Evolutionary conservation across 2,329 filamentous ascomycete genomes (phyloP).

Genomic region (Hypoxylon sp.): DNA sequence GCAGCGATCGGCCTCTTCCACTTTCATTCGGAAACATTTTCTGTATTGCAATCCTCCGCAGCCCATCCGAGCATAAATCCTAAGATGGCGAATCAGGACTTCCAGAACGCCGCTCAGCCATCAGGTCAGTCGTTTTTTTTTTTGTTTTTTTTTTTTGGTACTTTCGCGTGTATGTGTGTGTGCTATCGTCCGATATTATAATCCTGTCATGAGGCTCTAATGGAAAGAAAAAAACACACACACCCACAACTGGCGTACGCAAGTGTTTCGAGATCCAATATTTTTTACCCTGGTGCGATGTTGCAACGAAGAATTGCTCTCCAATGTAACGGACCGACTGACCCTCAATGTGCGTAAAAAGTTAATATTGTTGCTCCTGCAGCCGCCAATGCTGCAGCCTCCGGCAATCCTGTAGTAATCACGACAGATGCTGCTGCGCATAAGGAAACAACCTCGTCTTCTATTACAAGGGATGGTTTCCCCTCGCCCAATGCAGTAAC

Average conservation of each 20-base stretch:
- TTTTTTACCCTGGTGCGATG: constrained; percentile 16
- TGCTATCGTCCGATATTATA: constrained; percentile 16
- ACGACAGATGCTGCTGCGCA: constrained; percentile 6
- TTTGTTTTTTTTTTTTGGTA: too few species aligned
- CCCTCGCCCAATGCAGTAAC: constrained; percentile 10
- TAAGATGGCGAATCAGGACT: constrained; percentile 37
- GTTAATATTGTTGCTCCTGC: constrained; percentile 5
- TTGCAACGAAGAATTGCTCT: constrained; percentile 17
- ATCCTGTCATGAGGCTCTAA: constrained; percentile 26
- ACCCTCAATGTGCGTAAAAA: too few species aligned
- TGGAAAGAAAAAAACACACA: too few species aligned
- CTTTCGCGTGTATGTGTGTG: too few species aligned
- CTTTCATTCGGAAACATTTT: constrained; percentile 36
- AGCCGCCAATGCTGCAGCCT: constrained; percentile 22
- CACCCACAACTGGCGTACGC: constrained; percentile 23
- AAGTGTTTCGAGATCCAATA: constrained; percentile 37
- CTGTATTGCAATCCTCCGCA: constrained; percentile 28
- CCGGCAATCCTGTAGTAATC: constrained; percentile 14
- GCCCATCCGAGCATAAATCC: constrained; percentile 20
- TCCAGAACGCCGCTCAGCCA: constrained; percentile 36
- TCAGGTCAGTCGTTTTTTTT: constrained; percentile 37
- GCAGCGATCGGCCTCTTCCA: constrained; percentile 34
- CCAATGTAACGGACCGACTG: constrained; percentile 24
- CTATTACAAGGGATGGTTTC: constrained; percentile 22
- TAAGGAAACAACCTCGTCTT: constrained; percentile 15